phyloP scores from a whole-genome alignment of 768 basidiomycete genomes.

The Tricholoma sp. region DNA sequence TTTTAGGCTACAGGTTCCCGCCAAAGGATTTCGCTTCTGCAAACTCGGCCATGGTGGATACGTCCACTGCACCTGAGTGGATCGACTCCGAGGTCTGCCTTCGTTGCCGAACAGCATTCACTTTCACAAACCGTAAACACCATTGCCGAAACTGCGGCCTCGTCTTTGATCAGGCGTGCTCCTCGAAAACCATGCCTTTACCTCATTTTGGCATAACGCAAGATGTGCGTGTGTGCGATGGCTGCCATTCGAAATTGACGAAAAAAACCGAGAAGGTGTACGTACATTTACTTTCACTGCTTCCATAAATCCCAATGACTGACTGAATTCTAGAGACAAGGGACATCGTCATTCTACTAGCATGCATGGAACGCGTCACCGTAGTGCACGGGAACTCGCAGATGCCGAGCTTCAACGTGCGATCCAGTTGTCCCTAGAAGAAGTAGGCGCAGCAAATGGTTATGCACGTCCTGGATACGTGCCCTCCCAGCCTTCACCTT shows the following conservation, averaged over 20 bases:
- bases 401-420: slow-evolving; percentile 93
- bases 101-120: slow-evolving; percentile 85
- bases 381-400: slow-evolving; percentile 53
- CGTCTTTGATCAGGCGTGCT: slow-evolving; percentile 94
- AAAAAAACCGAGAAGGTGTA: slow-evolving; percentile 61
- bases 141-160: slow-evolving; percentile 98
- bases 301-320: neutral
- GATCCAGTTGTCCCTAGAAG: slow-evolving; percentile 86
- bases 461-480: slow-evolving; percentile 61
- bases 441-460: slow-evolving; percentile 50
- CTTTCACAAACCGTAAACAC: slow-evolving; percentile 95
- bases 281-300: slow-evolving; percentile 12
- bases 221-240: slow-evolving; percentile 91
- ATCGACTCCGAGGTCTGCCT: slow-evolving; percentile 94
- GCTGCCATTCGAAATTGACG: slow-evolving; percentile 74
- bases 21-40: slow-evolving; percentile 67
- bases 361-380: slow-evolving; percentile 48
- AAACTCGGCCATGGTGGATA: slow-evolving; percentile 84
- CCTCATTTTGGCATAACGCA: slow-evolving; percentile 93
- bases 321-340: slow-evolving; percentile 31
- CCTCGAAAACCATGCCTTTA: slow-evolving; percentile 74
- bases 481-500: slow-evolving; percentile 52
- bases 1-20: slow-evolving; percentile 76
- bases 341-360: slow-evolving; percentile 52
- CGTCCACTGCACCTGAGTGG: slow-evolving; percentile 93